phyloP scores from a whole-genome alignment of 1,284 basidiomycete genomes.

The Fomitopsis palustris region DNA sequence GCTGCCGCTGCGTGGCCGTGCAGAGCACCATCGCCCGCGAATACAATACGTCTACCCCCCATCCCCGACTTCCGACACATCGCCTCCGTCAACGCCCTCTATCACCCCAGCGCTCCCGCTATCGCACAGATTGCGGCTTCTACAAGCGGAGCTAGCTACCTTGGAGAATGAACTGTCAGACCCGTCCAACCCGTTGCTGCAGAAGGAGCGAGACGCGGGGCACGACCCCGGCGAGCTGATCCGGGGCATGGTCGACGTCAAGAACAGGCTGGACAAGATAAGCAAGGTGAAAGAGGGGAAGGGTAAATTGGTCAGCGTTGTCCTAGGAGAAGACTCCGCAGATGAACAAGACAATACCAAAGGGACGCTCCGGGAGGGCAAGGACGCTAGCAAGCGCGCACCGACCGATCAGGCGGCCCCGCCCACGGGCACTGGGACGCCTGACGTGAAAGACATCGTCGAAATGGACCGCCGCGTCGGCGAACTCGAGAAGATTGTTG shows the following conservation, averaged over 20 bases:
- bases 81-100: constrained; percentile 17
- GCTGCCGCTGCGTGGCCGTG: background rate
- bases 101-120: constrained; percentile 38
- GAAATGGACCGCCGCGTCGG: constrained; percentile 81
- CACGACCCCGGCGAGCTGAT: constrained; percentile 73
- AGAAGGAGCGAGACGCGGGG: constrained; percentile 49
- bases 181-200: constrained; percentile 60
- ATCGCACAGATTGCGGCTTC: constrained; percentile 54
- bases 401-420: background rate
- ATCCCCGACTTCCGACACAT: constrained; percentile 47
- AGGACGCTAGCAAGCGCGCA: constrained; percentile 5
- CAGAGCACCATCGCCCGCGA: constrained; percentile 44
- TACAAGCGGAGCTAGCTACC: constrained; percentile 61
- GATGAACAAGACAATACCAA: constrained; percentile 6
- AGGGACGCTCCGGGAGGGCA: constrained; percentile 13
- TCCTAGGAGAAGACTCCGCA: constrained; percentile 41
- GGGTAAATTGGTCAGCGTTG: constrained; percentile 57
- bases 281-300: constrained; percentile 62
- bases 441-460: constrained; percentile 45
- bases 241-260: constrained; percentile 69
- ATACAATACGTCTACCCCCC: constrained; percentile 66
- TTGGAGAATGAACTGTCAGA: constrained; percentile 70
- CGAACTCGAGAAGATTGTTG: constrained; percentile 76
- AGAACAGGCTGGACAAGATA: constrained; percentile 64
- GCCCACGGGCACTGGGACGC: constrained; percentile 8